phyloP scores from a whole-genome alignment of 495 filamentous ascomycete species.

The Pyronema omphalodes region DNA sequence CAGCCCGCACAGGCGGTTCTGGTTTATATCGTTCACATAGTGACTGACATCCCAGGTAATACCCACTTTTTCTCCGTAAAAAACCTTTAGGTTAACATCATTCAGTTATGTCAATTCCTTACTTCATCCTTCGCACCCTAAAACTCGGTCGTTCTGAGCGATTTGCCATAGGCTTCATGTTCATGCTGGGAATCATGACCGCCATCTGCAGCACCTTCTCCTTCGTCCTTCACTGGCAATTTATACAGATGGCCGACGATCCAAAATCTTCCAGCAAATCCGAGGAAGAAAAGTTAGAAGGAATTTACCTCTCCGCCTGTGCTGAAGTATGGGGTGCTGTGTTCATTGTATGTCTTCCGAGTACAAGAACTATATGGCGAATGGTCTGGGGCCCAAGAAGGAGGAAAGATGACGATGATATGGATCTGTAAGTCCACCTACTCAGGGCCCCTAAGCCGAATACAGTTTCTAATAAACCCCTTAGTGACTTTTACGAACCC shows the following conservation, averaged over 20 bases:
- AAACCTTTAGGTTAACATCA: no score
- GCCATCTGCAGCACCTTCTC: neutral
- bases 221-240: slow-evolving; percentile 3
- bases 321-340: neutral
- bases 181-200: neutral
- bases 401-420: no score
- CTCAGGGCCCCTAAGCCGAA: no score
- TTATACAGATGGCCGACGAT: neutral
- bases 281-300: neutral
- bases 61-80: no score
- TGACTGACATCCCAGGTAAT: neutral
- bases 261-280: neutral
- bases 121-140: slow-evolving; percentile 2
- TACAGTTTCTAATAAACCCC: no score
- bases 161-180: slow-evolving; percentile 2
- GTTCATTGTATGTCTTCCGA: slow-evolving; percentile 1
- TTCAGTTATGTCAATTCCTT: neutral
- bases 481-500: no score
- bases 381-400: no score
- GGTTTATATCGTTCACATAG: neutral
- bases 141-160: neutral
- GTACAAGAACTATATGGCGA: no score
- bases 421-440: no score
- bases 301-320: neutral
- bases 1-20: neutral